These are phyloP conservation scores for Cercophora newfieldiana DNA, from an alignment of 495 filamentous ascomycete species.

Conservation along the genomic window DNA sequence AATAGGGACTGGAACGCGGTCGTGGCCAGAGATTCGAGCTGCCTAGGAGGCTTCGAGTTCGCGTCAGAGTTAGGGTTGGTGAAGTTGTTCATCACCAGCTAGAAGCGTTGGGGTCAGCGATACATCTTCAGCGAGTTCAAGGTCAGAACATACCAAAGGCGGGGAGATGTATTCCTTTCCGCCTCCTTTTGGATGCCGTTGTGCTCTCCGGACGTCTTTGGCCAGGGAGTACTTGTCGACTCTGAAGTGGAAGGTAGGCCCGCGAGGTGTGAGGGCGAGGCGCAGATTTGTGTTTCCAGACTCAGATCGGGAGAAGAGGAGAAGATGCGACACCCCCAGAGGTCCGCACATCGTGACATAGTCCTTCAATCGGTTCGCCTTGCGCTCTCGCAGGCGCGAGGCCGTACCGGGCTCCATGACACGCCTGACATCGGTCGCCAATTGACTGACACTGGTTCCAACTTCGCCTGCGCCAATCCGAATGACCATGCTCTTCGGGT, in stretches of 20 bases:
- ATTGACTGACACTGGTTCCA: conserved; percentile 84
- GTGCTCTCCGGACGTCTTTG: conserved; percentile 79
- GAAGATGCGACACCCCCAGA: conserved; percentile 87
- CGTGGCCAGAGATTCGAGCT: conserved; percentile 90
- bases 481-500: conserved; percentile 97
- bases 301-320: conserved; percentile 89
- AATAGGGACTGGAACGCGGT: conserved; percentile 96
- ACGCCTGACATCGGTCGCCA: conserved; percentile 84
- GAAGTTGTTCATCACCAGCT: conserved; percentile 99
- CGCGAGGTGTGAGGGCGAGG: conserved; percentile 82
- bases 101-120: conserved; percentile 22
- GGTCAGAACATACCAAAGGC: conserved; percentile 61
- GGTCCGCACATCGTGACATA: conserved; percentile 96
- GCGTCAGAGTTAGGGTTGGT: conserved; percentile 65
- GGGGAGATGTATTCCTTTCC: conserved; percentile 80
- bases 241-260: conserved; percentile 89
- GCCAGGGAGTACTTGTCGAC: conserved; percentile 96
- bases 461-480: conserved; percentile 93
- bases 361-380: conserved; percentile 85
- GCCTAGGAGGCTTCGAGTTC: conserved; percentile 66
- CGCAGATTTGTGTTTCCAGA: conserved; percentile 92
- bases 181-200: conserved; percentile 77
- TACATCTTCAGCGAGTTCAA: neutral
- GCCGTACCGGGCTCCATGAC: conserved; percentile 98
- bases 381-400: conserved; percentile 80